These are phyloP conservation scores for Amanita subjunquillea DNA, from an alignment of 768 basidiomycete species.

Conservation along the genomic window DNA sequence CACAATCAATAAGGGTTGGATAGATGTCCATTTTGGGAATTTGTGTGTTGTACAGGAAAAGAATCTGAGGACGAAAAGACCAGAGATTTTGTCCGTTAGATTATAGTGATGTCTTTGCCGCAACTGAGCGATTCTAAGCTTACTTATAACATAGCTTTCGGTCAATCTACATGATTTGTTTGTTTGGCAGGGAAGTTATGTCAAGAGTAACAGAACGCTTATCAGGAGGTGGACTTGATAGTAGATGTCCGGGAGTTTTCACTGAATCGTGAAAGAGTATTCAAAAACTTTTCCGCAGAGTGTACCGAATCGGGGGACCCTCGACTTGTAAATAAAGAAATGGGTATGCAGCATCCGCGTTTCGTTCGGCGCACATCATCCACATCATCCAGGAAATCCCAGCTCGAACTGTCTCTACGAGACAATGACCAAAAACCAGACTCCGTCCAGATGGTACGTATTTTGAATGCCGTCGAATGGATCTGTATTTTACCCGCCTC, in stretches of 20 bases:
- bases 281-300: background rate
- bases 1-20: too few relatives aligned
- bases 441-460: background rate
- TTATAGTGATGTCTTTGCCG: too few relatives aligned
- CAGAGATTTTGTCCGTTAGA: too few relatives aligned
- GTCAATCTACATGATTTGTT: too few relatives aligned
- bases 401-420: background rate
- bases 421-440: background rate
- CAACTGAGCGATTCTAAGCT: too few relatives aligned
- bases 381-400: background rate
- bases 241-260: background rate
- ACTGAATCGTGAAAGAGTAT: background rate
- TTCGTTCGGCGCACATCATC: background rate
- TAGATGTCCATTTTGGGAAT: too few relatives aligned
- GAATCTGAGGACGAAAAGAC: too few relatives aligned
- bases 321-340: too few relatives aligned
- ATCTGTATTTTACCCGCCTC: background rate
- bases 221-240: background rate
- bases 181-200: background rate
- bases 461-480: constrained; percentile 3
- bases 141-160: too few relatives aligned
- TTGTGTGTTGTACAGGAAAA: too few relatives aligned
- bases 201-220: background rate
- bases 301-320: background rate
- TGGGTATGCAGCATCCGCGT: background rate